A percentile compares a stretch with the other conserved stretches of the same genome.
These are phyloP conservation scores for Themeda triandra DNA, from an alignment of 176 grass and related monocot genomes.

Conservation along the genomic window DNA sequence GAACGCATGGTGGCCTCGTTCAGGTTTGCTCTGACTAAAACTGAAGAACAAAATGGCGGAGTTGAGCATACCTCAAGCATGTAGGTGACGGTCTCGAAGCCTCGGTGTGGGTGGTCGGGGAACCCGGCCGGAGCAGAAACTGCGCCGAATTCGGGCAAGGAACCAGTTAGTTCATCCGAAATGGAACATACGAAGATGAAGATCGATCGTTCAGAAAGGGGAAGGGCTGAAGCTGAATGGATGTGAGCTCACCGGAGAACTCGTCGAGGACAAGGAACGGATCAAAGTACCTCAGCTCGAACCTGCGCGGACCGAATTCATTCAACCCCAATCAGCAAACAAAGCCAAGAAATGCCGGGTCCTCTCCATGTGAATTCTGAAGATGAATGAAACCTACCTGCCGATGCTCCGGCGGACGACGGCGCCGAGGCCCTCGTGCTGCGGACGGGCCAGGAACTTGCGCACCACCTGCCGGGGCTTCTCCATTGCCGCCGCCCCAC, in stretches of 20 bases:
- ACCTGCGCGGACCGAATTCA: conserved; percentile 39
- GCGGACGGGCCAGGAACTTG: conserved; percentile 75
- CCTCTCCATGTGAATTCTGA: background rate
- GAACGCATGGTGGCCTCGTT: background rate
- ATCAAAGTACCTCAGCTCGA: conserved; percentile 92
- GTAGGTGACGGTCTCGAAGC: conserved; percentile 99
- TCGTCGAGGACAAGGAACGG: conserved; percentile 93
- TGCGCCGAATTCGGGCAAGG: conserved; percentile 3
- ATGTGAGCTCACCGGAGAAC: conserved; percentile 66
- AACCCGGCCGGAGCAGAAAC: conserved; percentile 83
- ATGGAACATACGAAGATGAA: background rate
- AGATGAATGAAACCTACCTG: conserved; percentile 30
- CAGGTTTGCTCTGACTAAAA: background rate
- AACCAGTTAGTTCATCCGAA: background rate
- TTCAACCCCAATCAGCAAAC: background rate
- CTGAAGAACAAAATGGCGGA: background rate
- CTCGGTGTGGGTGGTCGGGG: conserved; percentile 96
- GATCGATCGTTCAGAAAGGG: background rate
- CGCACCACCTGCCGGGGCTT: conserved; percentile 72
- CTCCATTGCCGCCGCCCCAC: conserved; percentile 14
- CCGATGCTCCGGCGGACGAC: conserved; percentile 96
- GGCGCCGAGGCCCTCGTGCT: conserved; percentile 81
- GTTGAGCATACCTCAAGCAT: conserved; percentile 71
- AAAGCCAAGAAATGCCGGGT: background rate
- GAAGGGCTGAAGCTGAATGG: background rate